These are phyloP conservation scores for Eucalyptus erythrocorys DNA, from an alignment of 345 rosid genomes.

Conservation along the genomic window DNA sequence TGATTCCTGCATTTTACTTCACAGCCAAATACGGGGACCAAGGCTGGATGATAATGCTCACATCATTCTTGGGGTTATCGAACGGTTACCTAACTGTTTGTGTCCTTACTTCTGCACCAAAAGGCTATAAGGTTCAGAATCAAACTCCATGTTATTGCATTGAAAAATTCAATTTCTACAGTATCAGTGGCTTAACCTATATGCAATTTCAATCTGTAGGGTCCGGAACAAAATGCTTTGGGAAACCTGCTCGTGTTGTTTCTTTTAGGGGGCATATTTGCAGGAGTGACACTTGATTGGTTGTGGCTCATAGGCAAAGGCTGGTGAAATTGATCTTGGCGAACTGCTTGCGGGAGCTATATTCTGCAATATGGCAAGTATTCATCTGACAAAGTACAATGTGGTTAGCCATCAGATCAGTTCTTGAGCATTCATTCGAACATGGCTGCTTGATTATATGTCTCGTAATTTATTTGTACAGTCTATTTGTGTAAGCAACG, in stretches of 20 bases:
- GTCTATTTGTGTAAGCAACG: not conserved
- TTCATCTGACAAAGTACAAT: not conserved
- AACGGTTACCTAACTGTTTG: constrained; percentile 74
- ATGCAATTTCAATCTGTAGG: constrained; percentile 8
- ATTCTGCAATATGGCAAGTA: not conserved
- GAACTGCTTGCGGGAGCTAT: not conserved
- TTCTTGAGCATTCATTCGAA: not conserved
- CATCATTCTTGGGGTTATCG: constrained; percentile 59
- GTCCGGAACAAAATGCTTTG: constrained; percentile 64
- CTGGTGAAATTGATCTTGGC: constrained; percentile 18
- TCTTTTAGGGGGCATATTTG: constrained; percentile 38
- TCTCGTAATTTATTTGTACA: not conserved
- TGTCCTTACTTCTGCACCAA: constrained; percentile 67
- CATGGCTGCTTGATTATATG: not conserved
- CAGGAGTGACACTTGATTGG: constrained; percentile 53
- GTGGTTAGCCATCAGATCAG: not conserved
- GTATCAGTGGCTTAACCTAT: not conserved
- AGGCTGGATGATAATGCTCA: constrained; percentile 82
- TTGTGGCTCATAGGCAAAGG: constrained; percentile 62
- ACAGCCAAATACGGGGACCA: constrained; percentile 66
- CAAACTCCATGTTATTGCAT: not conserved
- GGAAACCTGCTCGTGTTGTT: constrained; percentile 55
- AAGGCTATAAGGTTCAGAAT: constrained; percentile 56
- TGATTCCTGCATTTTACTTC: constrained; percentile 72
- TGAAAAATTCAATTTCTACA: not conserved